These are phyloP conservation scores for Sordariomycetes sp. DNA, from an alignment of 2,329 filamentous ascomycete genomes.

Conservation along the genomic window DNA sequence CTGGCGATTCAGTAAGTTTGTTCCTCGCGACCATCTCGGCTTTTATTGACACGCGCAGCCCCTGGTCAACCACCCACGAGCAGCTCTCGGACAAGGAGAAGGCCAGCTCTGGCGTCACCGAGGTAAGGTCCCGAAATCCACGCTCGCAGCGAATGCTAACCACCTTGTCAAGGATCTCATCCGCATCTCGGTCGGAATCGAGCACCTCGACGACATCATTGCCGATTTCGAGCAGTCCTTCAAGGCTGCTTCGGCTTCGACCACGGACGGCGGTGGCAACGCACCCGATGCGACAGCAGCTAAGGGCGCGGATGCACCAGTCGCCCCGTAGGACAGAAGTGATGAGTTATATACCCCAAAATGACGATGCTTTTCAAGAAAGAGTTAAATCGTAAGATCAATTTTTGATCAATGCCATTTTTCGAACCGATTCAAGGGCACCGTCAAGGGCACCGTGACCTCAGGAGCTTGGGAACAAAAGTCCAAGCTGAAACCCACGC, in stretches of 20 bases:
- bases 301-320: slow-evolving; percentile 28
- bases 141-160: not conserved
- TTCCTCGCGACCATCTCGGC: not conserved
- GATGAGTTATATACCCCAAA: too few species aligned
- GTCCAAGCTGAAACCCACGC: too few species aligned
- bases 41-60: slow-evolving; percentile 26
- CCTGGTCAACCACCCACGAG: slow-evolving; percentile 92
- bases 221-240: slow-evolving; percentile 92
- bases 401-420: too few species aligned
- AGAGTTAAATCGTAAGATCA: too few species aligned
- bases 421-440: too few species aligned
- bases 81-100: slow-evolving; percentile 81
- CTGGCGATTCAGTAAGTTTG: slow-evolving; percentile 65
- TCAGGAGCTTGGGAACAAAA: too few species aligned
- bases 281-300: slow-evolving; percentile 8
- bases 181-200: slow-evolving; percentile 88
- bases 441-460: too few species aligned
- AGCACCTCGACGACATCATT: slow-evolving; percentile 97
- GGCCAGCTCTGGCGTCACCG: slow-evolving; percentile 70
- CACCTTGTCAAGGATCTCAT: slow-evolving; percentile 62
- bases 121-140: slow-evolving; percentile 38
- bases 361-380: too few species aligned
- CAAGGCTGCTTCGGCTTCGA: slow-evolving; percentile 43
- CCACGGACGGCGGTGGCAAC: slow-evolving; percentile 14
- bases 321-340: slow-evolving; percentile 14